phyloP scores from a whole-genome alignment of 805 yeast genomes.

The Torulaspora gathmanii region DNA sequence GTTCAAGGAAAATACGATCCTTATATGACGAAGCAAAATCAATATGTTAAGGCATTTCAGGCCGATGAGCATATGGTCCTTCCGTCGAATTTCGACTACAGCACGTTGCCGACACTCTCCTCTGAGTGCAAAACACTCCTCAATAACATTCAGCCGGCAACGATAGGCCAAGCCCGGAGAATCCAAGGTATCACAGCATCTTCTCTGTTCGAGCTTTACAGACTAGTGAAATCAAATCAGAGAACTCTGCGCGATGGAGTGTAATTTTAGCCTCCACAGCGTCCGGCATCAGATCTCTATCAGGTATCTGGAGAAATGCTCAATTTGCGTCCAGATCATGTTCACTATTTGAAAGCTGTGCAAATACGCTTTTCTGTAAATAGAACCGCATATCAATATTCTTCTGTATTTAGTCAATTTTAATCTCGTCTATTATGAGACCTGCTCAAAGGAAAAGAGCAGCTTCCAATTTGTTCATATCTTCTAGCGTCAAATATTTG shows the following conservation, averaged over 20 bases:
- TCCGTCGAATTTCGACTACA: conserved; percentile 66
- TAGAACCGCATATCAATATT: no score
- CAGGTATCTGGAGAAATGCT: no score
- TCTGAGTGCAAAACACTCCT: conserved; percentile 66
- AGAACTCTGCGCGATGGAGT: conserved; percentile 7
- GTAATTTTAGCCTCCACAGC: background rate
- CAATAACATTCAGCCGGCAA: conserved; percentile 74
- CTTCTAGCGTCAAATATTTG: conserved; percentile 26
- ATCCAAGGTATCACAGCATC: conserved; percentile 96
- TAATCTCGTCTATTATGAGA: no score
- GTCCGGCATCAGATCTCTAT: background rate
- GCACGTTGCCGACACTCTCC: conserved; percentile 57
- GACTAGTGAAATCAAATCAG: conserved; percentile 40
- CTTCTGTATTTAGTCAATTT: no score
- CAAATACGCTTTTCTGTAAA: no score
- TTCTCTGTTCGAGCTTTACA: conserved; percentile 73
- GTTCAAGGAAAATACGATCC: conserved; percentile 83
- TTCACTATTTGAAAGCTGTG: no score
- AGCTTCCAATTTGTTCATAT: conserved; percentile 25
- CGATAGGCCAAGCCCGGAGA: conserved; percentile 92
- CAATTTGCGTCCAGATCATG: no score
- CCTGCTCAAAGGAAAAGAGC: conserved; percentile 14
- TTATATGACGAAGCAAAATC: conserved; percentile 66
- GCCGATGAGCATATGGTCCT: conserved; percentile 74
- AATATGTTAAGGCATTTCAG: conserved; percentile 67